These are phyloP conservation scores for Heritiera fomes DNA, from an alignment of 345 rosid species.

Conservation along the genomic window DNA sequence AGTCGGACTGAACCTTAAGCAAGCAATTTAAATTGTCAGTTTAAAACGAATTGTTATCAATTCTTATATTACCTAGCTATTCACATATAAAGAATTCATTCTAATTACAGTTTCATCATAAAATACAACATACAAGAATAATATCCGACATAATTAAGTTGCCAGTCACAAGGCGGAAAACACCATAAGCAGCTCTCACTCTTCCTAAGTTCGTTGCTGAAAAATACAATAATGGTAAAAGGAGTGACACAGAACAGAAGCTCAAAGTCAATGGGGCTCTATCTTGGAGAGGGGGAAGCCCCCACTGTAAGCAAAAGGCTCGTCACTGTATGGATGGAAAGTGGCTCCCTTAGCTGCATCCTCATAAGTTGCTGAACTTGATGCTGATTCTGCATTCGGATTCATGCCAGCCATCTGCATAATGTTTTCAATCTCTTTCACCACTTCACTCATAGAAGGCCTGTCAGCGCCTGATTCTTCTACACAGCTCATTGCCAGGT, in stretches of 20 bases:
- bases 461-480: constrained; percentile 56
- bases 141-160: not conserved
- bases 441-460: constrained; percentile 78
- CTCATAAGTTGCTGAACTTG: constrained; percentile 38
- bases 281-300: not conserved
- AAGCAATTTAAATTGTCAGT: no score
- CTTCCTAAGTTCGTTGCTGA: constrained; percentile 27
- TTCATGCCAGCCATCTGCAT: constrained; percentile 64
- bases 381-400: constrained; percentile 53
- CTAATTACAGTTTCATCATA: constrained; percentile 4
- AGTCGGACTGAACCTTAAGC: no score
- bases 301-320: constrained; percentile 11
- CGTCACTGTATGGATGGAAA: constrained; percentile 17
- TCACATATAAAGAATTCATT: constrained; percentile 11
- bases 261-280: not conserved
- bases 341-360: not conserved
- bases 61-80: not conserved
- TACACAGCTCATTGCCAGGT: constrained; percentile 64
- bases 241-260: not conserved
- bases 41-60: not conserved
- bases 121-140: constrained; percentile 2
- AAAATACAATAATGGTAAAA: not conserved
- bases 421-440: constrained; percentile 70
- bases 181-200: not conserved
- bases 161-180: not conserved